phyloP scores from a whole-genome alignment of 2,329 filamentous ascomycete genomes.

The Fusarium tupiense region DNA sequence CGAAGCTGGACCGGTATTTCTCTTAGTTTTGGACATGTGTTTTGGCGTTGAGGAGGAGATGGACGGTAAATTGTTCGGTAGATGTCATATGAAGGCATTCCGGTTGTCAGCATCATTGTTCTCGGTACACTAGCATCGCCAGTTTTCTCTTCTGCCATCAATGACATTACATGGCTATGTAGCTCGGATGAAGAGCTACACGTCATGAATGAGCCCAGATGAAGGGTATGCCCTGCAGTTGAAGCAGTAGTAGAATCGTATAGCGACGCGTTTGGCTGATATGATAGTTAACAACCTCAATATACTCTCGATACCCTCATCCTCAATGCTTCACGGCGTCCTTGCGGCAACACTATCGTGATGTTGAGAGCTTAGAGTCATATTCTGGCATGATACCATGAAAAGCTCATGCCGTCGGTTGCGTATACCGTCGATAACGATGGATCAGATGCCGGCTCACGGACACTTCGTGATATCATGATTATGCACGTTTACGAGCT shows the following conservation, averaged over 20 bases:
- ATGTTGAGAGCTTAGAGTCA: not conserved
- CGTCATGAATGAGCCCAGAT: not conserved
- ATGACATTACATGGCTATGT: not conserved
- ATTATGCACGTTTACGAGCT: not conserved
- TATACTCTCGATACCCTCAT: not conserved
- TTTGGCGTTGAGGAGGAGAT: not conserved
- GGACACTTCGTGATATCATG: not conserved
- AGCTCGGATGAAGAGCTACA: not conserved
- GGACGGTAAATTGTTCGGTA: not conserved
- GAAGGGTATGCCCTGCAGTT: not conserved
- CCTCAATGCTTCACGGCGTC: not conserved
- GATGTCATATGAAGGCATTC: not conserved
- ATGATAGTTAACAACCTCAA: not conserved
- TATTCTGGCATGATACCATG: not conserved
- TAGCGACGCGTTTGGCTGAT: fast-evolving
- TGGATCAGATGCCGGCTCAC: not conserved
- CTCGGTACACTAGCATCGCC: not conserved
- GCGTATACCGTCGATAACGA: not conserved
- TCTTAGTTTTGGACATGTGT: not conserved
- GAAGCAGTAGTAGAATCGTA: not conserved
- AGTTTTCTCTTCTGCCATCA: not conserved
- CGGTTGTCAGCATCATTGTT: not conserved
- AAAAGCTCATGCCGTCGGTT: not conserved
- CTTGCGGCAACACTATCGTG: not conserved
- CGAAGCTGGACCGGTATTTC: not conserved